A percentile compares a stretch with the other conserved stretches of the same genome.
phyloP scores from a whole-genome alignment of 2,329 filamentous ascomycete species.

The Diaporthe citriasiana region DNA sequence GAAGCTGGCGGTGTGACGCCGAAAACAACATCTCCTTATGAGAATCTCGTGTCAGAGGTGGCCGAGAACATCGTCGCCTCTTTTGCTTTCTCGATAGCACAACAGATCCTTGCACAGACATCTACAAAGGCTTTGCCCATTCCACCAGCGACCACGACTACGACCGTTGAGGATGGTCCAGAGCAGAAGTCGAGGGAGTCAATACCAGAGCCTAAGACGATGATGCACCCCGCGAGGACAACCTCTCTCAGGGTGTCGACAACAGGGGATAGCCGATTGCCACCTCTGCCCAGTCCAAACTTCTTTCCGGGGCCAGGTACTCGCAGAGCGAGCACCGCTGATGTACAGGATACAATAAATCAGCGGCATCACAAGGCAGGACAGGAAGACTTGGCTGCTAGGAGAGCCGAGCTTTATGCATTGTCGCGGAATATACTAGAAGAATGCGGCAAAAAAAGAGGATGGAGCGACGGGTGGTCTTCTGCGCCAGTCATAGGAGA shows the following conservation, averaged over 20 bases:
- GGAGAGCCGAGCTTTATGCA: slow-evolving; percentile 84
- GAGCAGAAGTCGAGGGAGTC: slow-evolving; percentile 69
- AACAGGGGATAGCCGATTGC: slow-evolving; percentile 51
- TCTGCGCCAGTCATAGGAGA: slow-evolving; percentile 67
- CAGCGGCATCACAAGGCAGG: slow-evolving; percentile 67
- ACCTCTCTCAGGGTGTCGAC: slow-evolving; percentile 70
- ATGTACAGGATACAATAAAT: slow-evolving; percentile 54
- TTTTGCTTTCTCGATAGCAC: slow-evolving; percentile 82
- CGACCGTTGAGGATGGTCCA: slow-evolving; percentile 56
- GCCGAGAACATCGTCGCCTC: slow-evolving; percentile 83
- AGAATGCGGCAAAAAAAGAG: slow-evolving; percentile 76
- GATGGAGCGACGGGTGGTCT: slow-evolving; percentile 84
- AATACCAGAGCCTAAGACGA: slow-evolving; percentile 78
- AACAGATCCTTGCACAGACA: slow-evolving; percentile 83
- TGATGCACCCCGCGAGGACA: slow-evolving; percentile 76
- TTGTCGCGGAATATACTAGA: slow-evolving; percentile 86
- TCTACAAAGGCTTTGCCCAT: slow-evolving; percentile 77
- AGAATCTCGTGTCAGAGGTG: slow-evolving; percentile 63
- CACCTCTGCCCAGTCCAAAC: slow-evolving; percentile 61
- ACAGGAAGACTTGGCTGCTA: slow-evolving; percentile 84
- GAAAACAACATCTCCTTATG: slow-evolving; percentile 43
- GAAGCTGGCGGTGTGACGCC: slow-evolving; percentile 53
- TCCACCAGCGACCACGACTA: slow-evolving; percentile 68
- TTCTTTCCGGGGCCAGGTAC: slow-evolving; percentile 64
- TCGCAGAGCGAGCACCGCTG: slow-evolving; percentile 55